Percentiles rank a stretch among this genome's conserved stretches.
These are phyloP conservation scores for Marchantia polymorpha DNA, from an alignment of 225 moss, liverwort and hornwort species.

Conservation along the genomic window DNA sequence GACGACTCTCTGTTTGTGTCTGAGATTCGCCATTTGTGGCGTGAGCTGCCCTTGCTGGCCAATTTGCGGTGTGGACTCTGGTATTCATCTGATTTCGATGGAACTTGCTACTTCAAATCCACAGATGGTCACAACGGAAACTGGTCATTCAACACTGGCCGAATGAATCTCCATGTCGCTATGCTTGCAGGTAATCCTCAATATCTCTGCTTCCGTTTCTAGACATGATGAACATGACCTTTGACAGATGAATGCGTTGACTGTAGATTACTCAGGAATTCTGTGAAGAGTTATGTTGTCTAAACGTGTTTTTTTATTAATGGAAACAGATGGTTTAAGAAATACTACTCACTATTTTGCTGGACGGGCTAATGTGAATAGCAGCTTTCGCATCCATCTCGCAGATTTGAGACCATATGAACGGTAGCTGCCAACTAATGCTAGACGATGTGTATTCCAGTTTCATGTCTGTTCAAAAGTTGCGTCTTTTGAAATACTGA, in stretches of 20 bases:
- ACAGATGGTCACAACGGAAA: slow-evolving; percentile 96
- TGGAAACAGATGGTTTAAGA: too few species aligned
- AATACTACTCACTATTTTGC: too few species aligned
- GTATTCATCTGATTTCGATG: slow-evolving; percentile 64
- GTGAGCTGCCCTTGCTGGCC: slow-evolving; percentile 62
- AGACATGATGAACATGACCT: not conserved
- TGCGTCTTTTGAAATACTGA: too few species aligned
- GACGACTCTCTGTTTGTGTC: slow-evolving; percentile 72
- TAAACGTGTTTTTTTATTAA: too few species aligned
- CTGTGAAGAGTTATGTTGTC: not conserved
- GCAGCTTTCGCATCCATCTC: too few species aligned
- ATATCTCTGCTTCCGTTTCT: not conserved
- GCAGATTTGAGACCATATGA: too few species aligned
- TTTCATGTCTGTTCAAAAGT: too few species aligned
- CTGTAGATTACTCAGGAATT: not conserved
- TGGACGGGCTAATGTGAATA: too few species aligned
- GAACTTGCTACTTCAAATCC: slow-evolving; percentile 89
- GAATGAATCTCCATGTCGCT: slow-evolving; percentile 77
- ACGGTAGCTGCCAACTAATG: too few species aligned
- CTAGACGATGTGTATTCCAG: too few species aligned
- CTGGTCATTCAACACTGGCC: slow-evolving; percentile 77
- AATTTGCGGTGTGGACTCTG: slow-evolving; percentile 82
- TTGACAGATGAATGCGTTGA: not conserved
- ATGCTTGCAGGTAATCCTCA: slow-evolving; percentile 58
- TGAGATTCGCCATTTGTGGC: slow-evolving; percentile 72